Percentiles rank a stretch among this genome's conserved stretches.
Evolutionary conservation across 441 rosid genomes (phyloP).

Genomic region (Erodium texanum): DNA sequence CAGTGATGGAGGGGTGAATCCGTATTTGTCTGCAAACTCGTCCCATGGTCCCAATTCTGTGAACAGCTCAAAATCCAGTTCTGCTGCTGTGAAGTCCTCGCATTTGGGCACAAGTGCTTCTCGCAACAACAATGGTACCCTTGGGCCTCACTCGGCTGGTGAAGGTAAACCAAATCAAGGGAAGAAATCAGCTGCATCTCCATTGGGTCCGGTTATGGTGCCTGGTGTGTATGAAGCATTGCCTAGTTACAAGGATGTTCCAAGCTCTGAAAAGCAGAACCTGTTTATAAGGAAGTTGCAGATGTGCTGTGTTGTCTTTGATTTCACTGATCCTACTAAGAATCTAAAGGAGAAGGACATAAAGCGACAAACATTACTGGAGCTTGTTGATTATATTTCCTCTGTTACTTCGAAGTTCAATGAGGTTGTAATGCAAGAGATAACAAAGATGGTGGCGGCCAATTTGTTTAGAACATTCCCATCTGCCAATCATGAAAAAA

Average conservation of each 20-base stretch:
- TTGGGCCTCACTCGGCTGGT: conserved; percentile 23
- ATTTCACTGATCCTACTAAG: conserved; percentile 58
- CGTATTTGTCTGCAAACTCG: conserved; percentile 31
- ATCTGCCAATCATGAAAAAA: conserved; percentile 51
- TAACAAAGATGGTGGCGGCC: conserved; percentile 42
- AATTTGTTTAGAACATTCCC: conserved; percentile 53
- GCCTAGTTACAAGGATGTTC: conserved; percentile 70
- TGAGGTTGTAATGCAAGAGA: conserved; percentile 45
- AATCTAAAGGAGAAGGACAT: conserved; percentile 65
- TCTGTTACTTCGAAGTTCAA: conserved; percentile 55
- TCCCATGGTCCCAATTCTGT: conserved; percentile 34
- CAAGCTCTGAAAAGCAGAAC: conserved; percentile 61
- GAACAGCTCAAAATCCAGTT: conserved; percentile 31
- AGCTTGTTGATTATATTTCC: conserved; percentile 65
- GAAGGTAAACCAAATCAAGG: conserved; percentile 35
- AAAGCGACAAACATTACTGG: conserved; percentile 64
- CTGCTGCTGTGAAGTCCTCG: conserved; percentile 32
- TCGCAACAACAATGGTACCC: conserved; percentile 38
- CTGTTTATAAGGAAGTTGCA: conserved; percentile 47
- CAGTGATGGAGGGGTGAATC: conserved; percentile 34
- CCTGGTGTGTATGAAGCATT: conserved; percentile 51
- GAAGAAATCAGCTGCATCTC: conserved; percentile 33
- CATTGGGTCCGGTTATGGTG: conserved; percentile 26
- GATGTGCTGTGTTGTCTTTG: conserved; percentile 50
- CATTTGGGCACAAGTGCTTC: conserved; percentile 24